Evolutionary conservation across 306 rosid genomes (phyloP), one percentile per base, ranked within the genome.

Genomic region (Sicyos edulis): DNA sequence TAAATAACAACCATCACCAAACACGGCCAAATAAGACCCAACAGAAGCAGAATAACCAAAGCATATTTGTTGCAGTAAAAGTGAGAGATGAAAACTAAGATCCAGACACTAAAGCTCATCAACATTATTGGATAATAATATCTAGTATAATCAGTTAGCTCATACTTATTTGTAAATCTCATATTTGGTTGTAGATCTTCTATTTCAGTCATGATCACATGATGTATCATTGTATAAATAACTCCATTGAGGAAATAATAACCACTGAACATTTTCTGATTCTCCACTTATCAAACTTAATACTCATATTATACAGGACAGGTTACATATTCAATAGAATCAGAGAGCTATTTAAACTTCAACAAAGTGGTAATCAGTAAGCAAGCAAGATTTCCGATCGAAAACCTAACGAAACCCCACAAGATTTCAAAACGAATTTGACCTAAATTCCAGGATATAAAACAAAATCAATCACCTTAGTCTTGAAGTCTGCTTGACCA

Each of bases 401-500:
- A 26, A 26, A 26, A 1, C 29, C 2, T 26, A 26, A 26, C 29
- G 29, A 26, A 26, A 26, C 29, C 29, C 29, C 29, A 26, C 29
- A 26, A 26, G 29, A 26, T 26, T 26, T 26, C 29, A 26, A 26
- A 26, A 26, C 29, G 29, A 44, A 44, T 65, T 67, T 21, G 1
- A 16, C 17, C 22, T 0, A 65, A 65, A 65, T 40, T 40, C 45
- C 45, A 40, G 45, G 0, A 40, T 40, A 37, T 4, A 37, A 37
- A 37, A 37, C 7, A 37, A 44, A 8, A 50, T 26, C n/a, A 37
- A 24, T 73, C 59, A 92, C 97, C 86, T 87, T 85, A 68, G 71
- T 86, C 56, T 64, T 76, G 80, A 90, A 92, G 81, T 92, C 96
- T 10, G 74, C 89, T 7, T 79, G 87, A 70, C 80, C 49, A 26